These are phyloP conservation scores for barrel medic (Medicago truncatula) DNA, from an alignment of 306 rosid species.

Conservation along the genomic window DNA sequence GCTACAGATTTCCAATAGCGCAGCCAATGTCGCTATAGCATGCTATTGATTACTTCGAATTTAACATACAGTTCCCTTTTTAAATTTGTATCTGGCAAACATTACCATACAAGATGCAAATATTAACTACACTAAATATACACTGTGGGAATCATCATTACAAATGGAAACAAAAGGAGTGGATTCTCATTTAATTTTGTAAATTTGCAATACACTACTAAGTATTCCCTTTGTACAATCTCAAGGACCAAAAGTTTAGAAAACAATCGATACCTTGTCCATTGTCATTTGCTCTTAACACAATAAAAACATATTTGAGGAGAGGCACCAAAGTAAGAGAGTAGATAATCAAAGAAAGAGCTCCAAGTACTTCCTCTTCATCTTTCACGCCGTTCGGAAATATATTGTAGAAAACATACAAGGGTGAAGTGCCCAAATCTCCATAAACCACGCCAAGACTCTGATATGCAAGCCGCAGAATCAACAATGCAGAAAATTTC, in stretches of 20 bases:
- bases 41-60: neutral
- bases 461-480: constrained; percentile 91
- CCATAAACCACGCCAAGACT: constrained; percentile 99
- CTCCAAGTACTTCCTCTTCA: constrained; percentile 87
- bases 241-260: constrained; percentile 31
- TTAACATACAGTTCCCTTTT: constrained; percentile 17
- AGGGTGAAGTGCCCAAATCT: constrained; percentile 97
- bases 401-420: constrained; percentile 94
- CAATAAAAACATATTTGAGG: constrained; percentile 87
- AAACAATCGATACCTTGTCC: constrained; percentile 88
- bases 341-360: constrained; percentile 94
- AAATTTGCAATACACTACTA: constrained; percentile 16
- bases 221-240: constrained; percentile 28
- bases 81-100: constrained; percentile 20
- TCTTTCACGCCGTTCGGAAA: constrained; percentile 77
- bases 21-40: neutral
- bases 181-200: constrained; percentile 11
- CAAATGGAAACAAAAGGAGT: constrained; percentile 1
- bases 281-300: constrained; percentile 91
- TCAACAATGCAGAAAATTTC: constrained; percentile 83
- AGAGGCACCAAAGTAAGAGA: constrained; percentile 96
- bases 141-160: neutral
- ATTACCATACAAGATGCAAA: constrained; percentile 18
- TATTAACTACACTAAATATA: constrained; percentile 17
- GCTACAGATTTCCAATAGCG: neutral